phyloP scores from a whole-genome alignment of 139 green algal species.

The Chlorella ohadii region DNA sequence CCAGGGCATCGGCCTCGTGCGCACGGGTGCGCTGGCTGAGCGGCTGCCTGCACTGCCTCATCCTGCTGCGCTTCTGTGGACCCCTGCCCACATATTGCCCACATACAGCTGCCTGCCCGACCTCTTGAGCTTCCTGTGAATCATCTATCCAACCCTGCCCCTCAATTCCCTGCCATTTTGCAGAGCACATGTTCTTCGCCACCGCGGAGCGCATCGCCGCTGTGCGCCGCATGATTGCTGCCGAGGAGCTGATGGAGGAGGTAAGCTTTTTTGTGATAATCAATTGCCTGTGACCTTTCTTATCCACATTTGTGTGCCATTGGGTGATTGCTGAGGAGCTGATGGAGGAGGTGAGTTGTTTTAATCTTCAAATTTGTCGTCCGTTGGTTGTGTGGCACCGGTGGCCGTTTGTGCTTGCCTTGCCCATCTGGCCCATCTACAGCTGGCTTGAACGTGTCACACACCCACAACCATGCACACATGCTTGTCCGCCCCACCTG shows the following conservation, averaged over 20 bases:
- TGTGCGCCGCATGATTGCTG: slow-evolving; percentile 90
- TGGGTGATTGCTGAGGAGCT: slow-evolving; percentile 90
- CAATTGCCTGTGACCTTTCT: too few relatives aligned
- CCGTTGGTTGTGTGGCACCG: too few relatives aligned
- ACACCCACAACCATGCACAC: too few relatives aligned
- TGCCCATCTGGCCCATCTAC: too few relatives aligned
- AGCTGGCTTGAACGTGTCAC: too few relatives aligned
- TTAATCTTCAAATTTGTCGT: slow-evolving; percentile 55
- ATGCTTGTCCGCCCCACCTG: too few relatives aligned
- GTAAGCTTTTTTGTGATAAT: background rate
- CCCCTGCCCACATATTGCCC: too few relatives aligned
- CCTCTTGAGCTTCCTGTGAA: background rate
- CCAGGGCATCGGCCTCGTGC: slow-evolving; percentile 86
- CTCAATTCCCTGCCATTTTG: background rate
- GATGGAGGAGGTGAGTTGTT: background rate
- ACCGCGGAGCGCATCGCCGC: slow-evolving; percentile 80
- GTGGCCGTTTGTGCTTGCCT: too few relatives aligned
- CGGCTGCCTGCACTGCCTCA: too few relatives aligned
- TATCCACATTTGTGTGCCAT: slow-evolving; percentile 67
- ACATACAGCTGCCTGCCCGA: too few relatives aligned
- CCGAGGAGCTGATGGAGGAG: slow-evolving; percentile 60
- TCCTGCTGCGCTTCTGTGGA: background rate
- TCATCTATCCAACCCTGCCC: too few relatives aligned
- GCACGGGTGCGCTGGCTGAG: slow-evolving; percentile 55
- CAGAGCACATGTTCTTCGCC: slow-evolving; percentile 96